phyloP scores from a whole-genome alignment of 306 rosid species.

The Comarum palustre region DNA sequence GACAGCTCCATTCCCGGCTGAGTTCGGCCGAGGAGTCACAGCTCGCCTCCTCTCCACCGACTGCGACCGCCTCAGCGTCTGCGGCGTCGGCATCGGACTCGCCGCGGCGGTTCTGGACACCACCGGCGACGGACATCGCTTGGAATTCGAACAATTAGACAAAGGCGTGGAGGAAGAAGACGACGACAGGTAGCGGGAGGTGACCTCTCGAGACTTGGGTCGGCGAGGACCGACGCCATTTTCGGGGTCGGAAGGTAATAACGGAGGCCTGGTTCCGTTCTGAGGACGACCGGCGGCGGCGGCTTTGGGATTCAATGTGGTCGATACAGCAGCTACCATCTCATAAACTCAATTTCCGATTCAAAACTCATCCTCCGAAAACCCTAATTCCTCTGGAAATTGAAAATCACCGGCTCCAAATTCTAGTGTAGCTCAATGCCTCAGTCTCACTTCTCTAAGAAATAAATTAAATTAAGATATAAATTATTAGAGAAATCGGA shows the following conservation, averaged over 20 bases:
- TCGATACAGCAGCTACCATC: slow-evolving; percentile 78
- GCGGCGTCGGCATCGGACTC: slow-evolving; percentile 36
- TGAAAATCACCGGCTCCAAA: background rate
- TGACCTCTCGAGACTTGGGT: slow-evolving; percentile 62
- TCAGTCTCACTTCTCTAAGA: background rate
- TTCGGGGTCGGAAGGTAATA: slow-evolving; percentile 75
- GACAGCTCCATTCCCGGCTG: slow-evolving; percentile 33
- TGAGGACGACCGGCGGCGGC: slow-evolving; percentile 43
- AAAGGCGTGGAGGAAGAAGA: slow-evolving; percentile 42
- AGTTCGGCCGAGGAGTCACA: slow-evolving; percentile 52
- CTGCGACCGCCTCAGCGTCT: slow-evolving; percentile 47
- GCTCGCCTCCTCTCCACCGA: slow-evolving; percentile 52
- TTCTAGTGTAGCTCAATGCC: background rate
- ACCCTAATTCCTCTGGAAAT: slow-evolving; percentile 25
- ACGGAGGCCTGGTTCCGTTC: slow-evolving; percentile 58
- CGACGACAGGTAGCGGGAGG: slow-evolving; percentile 73
- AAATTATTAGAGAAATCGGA: background rate
- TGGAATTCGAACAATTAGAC: slow-evolving; percentile 30
- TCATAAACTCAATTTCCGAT: slow-evolving; percentile 18
- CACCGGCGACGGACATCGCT: slow-evolving; percentile 65
- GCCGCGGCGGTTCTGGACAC: slow-evolving; percentile 45
- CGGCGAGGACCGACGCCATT: slow-evolving; percentile 58
- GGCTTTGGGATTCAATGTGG: slow-evolving; percentile 49
- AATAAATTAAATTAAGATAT: background rate
- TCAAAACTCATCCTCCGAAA: slow-evolving; percentile 34